Base-by-base conservation (phyloP, 208 protist genomes). In the Acanthamoeba quina region DNA sequence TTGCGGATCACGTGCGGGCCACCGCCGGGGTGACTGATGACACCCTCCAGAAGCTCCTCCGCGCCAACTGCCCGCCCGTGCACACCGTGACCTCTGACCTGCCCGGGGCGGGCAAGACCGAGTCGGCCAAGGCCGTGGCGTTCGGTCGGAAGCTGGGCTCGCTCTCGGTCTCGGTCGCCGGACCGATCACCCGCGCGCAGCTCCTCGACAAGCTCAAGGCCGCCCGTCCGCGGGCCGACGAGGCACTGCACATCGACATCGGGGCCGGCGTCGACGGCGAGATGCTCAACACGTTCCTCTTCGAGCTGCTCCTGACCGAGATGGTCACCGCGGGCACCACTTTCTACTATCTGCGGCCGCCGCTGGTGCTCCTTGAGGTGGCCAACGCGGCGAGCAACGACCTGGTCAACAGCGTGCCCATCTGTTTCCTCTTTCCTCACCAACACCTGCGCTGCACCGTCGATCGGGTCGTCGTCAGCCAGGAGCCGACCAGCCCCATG, bases 261-360 rank as follows among this genome's bases (percentile, higher is more conserved):
- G 68, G 68, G 68, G 31, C 68, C 34, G 68, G 68, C 19, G 19
- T 76, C 34, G 68, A 76, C 68, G 34, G 34, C 31, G 68, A 44
- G 29, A 76, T 76, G 68, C 68, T 82, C 34, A 82, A 82, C n/a
- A 82, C 41, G 41, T 41, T 82, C 21, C 72, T 82, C 2, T 82
- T 82, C 21, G 72, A 82, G 29, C 72, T 82, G 72, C 44, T 82
- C 41, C 34, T 76, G 68, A 76, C 68, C 5, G 34, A 76, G 68
- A 82, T 82, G n/a, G 21, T 82, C 72, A 29, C 21, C 44, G 34
- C 72, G 41, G 72, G 72, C 41, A 82, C n/a, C 72, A 41, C 34
- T 10, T 52, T n/a, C 21, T 82, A 76, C 72, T 82, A n/a, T 7
- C 72, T 41, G 26, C 34, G 44, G n/a, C n/a, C 17, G 21, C 21